Percentiles rank a stretch among this genome's conserved stretches.
Evolutionary conservation across 352 stramenopile species (phyloP).

Genomic region (Pythium grandisporangium): DNA sequence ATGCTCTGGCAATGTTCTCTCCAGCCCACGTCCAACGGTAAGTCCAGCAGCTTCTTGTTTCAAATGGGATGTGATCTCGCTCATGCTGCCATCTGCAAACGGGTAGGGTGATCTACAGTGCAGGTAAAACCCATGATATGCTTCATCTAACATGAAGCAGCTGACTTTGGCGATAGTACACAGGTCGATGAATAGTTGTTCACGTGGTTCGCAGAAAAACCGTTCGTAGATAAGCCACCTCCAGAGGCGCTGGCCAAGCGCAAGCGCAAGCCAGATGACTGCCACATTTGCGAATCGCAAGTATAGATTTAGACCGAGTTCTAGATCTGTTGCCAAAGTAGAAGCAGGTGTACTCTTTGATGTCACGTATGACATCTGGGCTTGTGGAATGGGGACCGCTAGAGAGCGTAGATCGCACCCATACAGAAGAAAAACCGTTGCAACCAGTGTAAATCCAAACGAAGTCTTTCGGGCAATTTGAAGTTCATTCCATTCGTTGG

Average conservation of each 20-base stretch:
- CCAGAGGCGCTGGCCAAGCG: slow-evolving; percentile 74
- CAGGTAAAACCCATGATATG: slow-evolving; percentile 93
- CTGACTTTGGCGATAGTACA: slow-evolving; percentile 92
- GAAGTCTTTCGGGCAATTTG: slow-evolving; percentile 76
- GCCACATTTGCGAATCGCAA: slow-evolving; percentile 87
- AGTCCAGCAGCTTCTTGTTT: slow-evolving; percentile 86
- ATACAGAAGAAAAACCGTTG: slow-evolving; percentile 85
- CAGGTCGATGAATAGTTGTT: slow-evolving; percentile 88
- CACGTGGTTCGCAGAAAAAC: slow-evolving; percentile 56
- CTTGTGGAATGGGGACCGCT: slow-evolving; percentile 38
- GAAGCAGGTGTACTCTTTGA: slow-evolving; percentile 28
- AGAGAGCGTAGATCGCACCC: slow-evolving; percentile 42
- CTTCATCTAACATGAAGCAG: slow-evolving; percentile 87
- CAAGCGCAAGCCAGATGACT: slow-evolving; percentile 80
- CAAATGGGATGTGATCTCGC: slow-evolving; percentile 87
- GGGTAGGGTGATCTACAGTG: slow-evolving; percentile 91
- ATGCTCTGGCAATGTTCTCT: slow-evolving; percentile 70
- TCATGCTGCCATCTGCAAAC: slow-evolving; percentile 90
- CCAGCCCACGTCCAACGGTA: slow-evolving; percentile 75
- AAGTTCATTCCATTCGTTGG: slow-evolving; percentile 92
- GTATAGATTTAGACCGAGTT: slow-evolving; percentile 66
- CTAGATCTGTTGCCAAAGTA: slow-evolving; percentile 15
- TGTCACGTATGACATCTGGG: slow-evolving; percentile 42
- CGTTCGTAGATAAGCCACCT: slow-evolving; percentile 84
- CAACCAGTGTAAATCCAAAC: slow-evolving; percentile 74